Evolutionary conservation across 306 rosid genomes (phyloP), one percentile per base, ranked within the genome.

Genomic region (Neltuma alba): DNA sequence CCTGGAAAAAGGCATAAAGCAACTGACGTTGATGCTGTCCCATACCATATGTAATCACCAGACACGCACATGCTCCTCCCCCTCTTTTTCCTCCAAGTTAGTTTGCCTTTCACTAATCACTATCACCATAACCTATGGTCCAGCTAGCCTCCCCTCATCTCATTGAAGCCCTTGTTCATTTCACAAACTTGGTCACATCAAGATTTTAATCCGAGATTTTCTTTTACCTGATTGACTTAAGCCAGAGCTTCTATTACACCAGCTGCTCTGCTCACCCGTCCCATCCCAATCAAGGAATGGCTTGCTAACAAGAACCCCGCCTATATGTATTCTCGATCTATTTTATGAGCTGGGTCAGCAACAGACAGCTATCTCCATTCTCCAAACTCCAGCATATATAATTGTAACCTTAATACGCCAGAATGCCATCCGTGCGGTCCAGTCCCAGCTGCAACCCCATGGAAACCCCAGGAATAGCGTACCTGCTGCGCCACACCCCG

Each of bases 131-230:
- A 55, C 80, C 71, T 76, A 92, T 92, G 97, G 91, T 89, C 99
- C 91, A 87, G 52, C 83, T 85, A 88, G 58, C 83, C 86, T 76
- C 25, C 81, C 88, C 89, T 86, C 74, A 86, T 90, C 98, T 87
- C 90, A 78, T 77, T 83, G n/a, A 61, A 61, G 2, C 82, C 72
- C 79, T 23, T 27, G 52, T 62, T 81, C 76, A 76, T 89, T 85
- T 86, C 89, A 81, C 87, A 84, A 87, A 90, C 87, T 85, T 89
- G 20, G 16, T 58, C 96, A 86, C 97, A 86, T 91, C 97, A 88
- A 57, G 15, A 20, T 87, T 88, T 85, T 85, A 63, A 75, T 64
- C 54, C 41, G 48, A 42, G 57, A 64, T 82, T 77, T 84, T 71
- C 82, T 77, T 57, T 85, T 81, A 48, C 67, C 40, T 20, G 82